Base-by-base conservation (phyloP, 805 yeast genomes). In the Teunomyces gatunensis region DNA sequence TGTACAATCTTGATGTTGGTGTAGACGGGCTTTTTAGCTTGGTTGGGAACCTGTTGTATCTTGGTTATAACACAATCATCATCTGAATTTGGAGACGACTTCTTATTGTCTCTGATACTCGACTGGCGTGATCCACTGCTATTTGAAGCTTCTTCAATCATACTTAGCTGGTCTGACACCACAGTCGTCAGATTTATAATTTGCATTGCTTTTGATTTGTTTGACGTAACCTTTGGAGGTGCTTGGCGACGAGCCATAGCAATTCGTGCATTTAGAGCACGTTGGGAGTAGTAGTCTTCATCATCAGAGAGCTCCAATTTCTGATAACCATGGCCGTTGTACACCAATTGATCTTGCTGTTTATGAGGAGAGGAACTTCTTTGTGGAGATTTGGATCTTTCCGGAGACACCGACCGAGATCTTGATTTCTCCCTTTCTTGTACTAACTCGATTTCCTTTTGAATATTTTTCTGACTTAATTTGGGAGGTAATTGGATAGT, bases 401-500 rank as follows among this genome's bases (percentile, higher is more conserved):
- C 47, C 12, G 60, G 59, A 30, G 54, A 47, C 9, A 33, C 42
- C 5, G 55, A 50, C 23, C 58, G 44, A 7, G 53, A 45, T 7
- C 42, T 29, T 3, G 21, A 29, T 28, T 44, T 43, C 13, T 39
- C 48, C 10, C 10, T 32, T 11, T 32, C 34, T 15, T 13, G 15
- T 32, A 6, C 34, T 9, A 32, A 13, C 10, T 32, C 34, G 17
- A 32, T 5, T n/a, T 53, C 52, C 30, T 39, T 34, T 5, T 39
- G 37, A 1, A 46, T 41, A 47, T 65, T 65, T 13, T 56, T 57
- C 5, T 64, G 62, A 40, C 71, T 63, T 36, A 73, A 55, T 44
- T 66, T 69, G 3, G 78, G 78, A 1, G 78, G 78, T 40, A 73
- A 52, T 29, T 62, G 60, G 35, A 73, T 54, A 5, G 72, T 65